phyloP scores from a whole-genome alignment of 768 basidiomycete species.

The Serendipita sp. region DNA sequence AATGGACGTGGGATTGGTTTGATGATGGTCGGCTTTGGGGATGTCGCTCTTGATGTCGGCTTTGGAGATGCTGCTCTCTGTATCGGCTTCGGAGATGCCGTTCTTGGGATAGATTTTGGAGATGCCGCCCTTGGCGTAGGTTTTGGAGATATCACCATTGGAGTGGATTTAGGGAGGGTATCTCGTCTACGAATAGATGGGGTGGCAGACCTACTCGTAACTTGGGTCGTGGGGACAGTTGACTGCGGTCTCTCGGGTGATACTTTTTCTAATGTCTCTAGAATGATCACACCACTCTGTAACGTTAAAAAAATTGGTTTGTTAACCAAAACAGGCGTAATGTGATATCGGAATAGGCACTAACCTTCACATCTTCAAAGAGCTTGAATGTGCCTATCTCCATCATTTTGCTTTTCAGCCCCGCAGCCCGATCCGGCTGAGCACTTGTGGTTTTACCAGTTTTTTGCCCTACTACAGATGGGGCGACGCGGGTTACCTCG shows the following conservation, averaged over 20 bases:
- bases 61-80: slow-evolving; percentile 33
- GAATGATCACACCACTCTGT: slow-evolving; percentile 63
- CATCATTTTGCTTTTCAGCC: slow-evolving; percentile 93
- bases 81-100: slow-evolving; percentile 29
- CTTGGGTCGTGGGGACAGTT: background rate
- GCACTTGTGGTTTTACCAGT: slow-evolving; percentile 79
- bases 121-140: slow-evolving; percentile 86
- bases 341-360: slow-evolving; percentile 5
- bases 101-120: background rate
- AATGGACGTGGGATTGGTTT: background rate
- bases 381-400: slow-evolving; percentile 90
- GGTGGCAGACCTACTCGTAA: background rate
- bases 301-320: background rate
- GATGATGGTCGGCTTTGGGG: slow-evolving; percentile 16
- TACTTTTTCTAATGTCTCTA: slow-evolving; percentile 95
- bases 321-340: background rate
- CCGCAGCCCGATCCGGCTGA: slow-evolving; percentile 62
- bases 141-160: slow-evolving; percentile 12
- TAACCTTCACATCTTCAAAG: slow-evolving; percentile 80
- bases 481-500: background rate
- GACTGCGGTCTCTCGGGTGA: slow-evolving; percentile 46
- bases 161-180: background rate
- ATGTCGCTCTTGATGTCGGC: slow-evolving; percentile 23
- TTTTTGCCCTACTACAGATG: slow-evolving; percentile 46
- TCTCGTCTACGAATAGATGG: background rate